Evolutionary conservation across 768 basidiomycete species (phyloP).

Genomic region (Leucocoprinus leucothites): DNA sequence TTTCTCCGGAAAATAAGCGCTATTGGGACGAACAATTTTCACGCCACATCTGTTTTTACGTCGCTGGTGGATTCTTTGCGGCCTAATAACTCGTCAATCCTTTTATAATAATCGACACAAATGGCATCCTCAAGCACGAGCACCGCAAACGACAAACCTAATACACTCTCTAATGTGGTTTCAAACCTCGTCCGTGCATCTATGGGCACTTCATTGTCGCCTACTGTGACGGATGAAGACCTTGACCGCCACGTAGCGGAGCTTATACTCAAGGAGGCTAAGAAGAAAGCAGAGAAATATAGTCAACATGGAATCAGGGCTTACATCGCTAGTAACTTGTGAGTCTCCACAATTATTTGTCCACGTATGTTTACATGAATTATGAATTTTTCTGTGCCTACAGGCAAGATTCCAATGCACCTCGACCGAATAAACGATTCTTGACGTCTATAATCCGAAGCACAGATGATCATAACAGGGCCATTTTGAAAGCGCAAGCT

Average conservation of each 20-base stretch:
- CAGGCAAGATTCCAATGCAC: conserved; percentile 45
- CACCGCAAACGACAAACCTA: conserved; percentile 18
- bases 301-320: conserved; percentile 74
- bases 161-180: conserved; percentile 82
- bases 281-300: conserved; percentile 84
- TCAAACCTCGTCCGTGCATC: conserved; percentile 76
- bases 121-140: conserved; percentile 1
- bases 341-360: conserved; percentile 18
- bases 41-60: background rate
- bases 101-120: background rate
- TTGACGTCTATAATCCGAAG: conserved; percentile 83
- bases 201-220: conserved; percentile 63
- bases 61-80: background rate
- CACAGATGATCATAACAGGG: conserved; percentile 95
- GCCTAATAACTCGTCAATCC: background rate
- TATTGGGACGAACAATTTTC: background rate
- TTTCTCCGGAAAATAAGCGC: too few relatives aligned
- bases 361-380: background rate
- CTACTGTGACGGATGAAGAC: conserved; percentile 71
- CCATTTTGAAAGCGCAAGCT: conserved; percentile 72
- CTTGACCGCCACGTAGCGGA: conserved; percentile 91
- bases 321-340: conserved; percentile 60
- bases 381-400: background rate
- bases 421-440: conserved; percentile 81
- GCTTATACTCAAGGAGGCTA: conserved; percentile 89